Percentiles rank a stretch among this genome's conserved stretches.
These are phyloP conservation scores for Blastosporella zonata DNA, from an alignment of 1,284 basidiomycete genomes.

Conservation along the genomic window DNA sequence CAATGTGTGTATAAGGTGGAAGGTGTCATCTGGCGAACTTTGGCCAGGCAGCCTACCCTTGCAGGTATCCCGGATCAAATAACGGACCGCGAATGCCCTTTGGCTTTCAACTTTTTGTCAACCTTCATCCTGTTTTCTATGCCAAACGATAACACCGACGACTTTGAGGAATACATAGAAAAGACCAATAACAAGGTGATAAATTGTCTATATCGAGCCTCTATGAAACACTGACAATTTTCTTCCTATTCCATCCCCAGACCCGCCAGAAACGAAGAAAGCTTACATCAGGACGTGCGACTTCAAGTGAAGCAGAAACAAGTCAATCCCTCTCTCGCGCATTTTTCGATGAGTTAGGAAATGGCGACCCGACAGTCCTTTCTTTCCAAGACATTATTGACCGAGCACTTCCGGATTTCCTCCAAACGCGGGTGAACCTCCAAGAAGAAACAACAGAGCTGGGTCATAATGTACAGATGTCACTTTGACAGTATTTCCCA, in stretches of 20 bases:
- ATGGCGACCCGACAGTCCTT: constrained; percentile 12
- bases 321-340: constrained; percentile 14
- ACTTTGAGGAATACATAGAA: constrained; percentile 5
- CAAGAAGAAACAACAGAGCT: constrained; percentile 28
- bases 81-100: too few relatives aligned
- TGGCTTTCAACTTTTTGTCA: neutral
- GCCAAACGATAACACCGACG: neutral
- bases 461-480: constrained; percentile 22
- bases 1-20: too few relatives aligned
- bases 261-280: constrained; percentile 18
- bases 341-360: constrained; percentile 23
- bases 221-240: neutral
- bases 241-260: neutral
- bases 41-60: too few relatives aligned
- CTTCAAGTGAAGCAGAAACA: neutral
- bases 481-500: neutral
- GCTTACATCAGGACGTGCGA: constrained; percentile 5
- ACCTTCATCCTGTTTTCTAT: neutral
- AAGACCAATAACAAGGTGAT: neutral
- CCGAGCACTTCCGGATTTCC: constrained; percentile 31
- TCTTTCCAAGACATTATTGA: constrained; percentile 39
- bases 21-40: too few relatives aligned
- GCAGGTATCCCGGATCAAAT: neutral
- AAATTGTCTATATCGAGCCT: neutral
- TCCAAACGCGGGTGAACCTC: constrained; percentile 27